These are phyloP conservation scores for Quercus phellos DNA, from an alignment of 331 rosid species.

Conservation along the genomic window DNA sequence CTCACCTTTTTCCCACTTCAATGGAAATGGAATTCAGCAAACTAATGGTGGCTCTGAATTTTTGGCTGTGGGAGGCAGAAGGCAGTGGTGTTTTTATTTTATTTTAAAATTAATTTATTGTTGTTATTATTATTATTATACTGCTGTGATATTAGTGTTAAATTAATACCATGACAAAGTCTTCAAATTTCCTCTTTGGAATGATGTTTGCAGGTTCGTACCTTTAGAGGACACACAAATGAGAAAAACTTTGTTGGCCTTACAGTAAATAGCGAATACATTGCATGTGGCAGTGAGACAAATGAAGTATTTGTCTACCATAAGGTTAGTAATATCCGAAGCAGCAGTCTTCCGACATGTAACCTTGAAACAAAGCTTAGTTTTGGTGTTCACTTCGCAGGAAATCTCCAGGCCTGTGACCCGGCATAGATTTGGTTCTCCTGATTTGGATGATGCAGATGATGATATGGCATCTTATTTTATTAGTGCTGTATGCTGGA, in stretches of 20 bases:
- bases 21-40: neutral
- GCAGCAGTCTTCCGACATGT: neutral
- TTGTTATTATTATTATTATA: neutral
- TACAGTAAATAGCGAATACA: conserved; percentile 75
- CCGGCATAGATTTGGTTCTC: conserved; percentile 80
- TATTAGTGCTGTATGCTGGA: conserved; percentile 99
- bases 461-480: conserved; percentile 84
- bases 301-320: conserved; percentile 93
- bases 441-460: conserved; percentile 59
- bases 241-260: conserved; percentile 98
- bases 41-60: neutral
- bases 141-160: neutral
- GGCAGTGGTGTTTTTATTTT: neutral
- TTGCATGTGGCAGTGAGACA: conserved; percentile 96
- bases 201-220: conserved; percentile 54
- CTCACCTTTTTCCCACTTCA: neutral
- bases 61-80: neutral
- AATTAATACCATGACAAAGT: neutral
- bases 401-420: conserved; percentile 86
- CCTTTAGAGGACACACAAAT: conserved; percentile 86
- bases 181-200: neutral
- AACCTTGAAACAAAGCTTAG: conserved; percentile 16
- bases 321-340: conserved; percentile 53
- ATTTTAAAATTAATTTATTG: too few relatives aligned
- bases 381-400: conserved; percentile 34